Base-by-base conservation (phyloP, 1,139 yeast species). In the Candida glucosophila region DNA sequence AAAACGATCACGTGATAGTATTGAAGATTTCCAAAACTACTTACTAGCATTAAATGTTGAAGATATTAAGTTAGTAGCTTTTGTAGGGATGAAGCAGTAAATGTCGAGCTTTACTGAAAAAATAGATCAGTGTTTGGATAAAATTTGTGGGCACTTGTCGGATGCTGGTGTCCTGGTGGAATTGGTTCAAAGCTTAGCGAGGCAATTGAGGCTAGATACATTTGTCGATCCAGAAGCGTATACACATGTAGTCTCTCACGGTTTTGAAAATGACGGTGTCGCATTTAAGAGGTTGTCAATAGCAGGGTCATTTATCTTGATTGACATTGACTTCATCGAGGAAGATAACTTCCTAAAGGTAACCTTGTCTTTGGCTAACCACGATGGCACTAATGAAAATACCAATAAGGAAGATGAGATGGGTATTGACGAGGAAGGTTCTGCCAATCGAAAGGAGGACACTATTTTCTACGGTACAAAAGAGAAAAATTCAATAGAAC, bases 171-270 rank as follows among this genome's bases (percentile, higher is more conserved):
- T 56, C 2, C 55, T 65, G n/a, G 48, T 63, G 12, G 67, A 60
- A 23, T 36, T 60, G 26, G 48, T 62, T 16, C 67, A 58, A 33
- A 52, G 53, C 26, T 46, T 64, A 25, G 65, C 69, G 3, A 65
- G 58, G 30, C 61, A 54, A 29, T 48, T 63, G 33, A 55, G 51
- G 30, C 42, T 64, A 6, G 70, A 64, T 32, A 64, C 70, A 3
- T 64, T 60, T 32, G 48, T 61, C 26, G 71, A 64, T 35, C 50
- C 50, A 12, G 52, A 56, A 32, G 59, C 56, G 3, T 52, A 51
- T 34, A 39, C 60, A 5, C 51, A 44, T 31, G 42, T 44, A 6
- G 9, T 20, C 12, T n/a, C n/a, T n/a, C n/a, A n/a, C n/a, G n/a
- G n/a, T n/a, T 37, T 37, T 17, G 44, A 37, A 14, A 19, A 7